A percentile compares a stretch with the other conserved stretches of the same genome.
Conservation (phyloP, 176 grass and related monocot genomes). For the Metroxylon sagu region DNA sequence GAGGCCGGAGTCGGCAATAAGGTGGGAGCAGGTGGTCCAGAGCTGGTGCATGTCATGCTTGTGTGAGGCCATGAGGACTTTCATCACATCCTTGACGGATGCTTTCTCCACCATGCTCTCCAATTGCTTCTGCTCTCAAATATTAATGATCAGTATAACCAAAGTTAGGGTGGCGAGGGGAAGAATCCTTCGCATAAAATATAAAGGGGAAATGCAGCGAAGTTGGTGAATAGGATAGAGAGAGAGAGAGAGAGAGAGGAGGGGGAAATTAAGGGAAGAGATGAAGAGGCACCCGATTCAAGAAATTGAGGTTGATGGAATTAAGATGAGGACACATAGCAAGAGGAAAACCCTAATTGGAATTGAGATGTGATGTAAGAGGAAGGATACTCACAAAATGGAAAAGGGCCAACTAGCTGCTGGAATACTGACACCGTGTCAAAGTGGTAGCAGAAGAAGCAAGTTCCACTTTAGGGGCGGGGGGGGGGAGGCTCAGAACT, state of each 20-base stretch:
- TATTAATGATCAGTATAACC: background rate
- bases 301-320: too few relatives aligned
- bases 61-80: conserved; percentile 81
- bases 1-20: conserved; percentile 76
- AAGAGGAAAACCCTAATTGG: conserved; percentile 14
- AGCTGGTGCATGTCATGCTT: conserved; percentile 82
- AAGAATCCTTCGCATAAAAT: conserved; percentile 3
- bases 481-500: too few relatives aligned
- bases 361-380: conserved; percentile 1
- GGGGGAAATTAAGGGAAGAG: too few relatives aligned
- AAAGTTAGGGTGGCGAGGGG: too few relatives aligned
- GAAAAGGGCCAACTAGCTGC: background rate
- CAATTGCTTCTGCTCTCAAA: conserved; percentile 62
- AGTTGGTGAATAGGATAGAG: too few relatives aligned
- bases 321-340: background rate
- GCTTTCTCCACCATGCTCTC: conserved; percentile 93
- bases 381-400: conserved; percentile 5
- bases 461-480: too few relatives aligned
- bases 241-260: too few relatives aligned
- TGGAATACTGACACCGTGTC: background rate
- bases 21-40: conserved; percentile 59
- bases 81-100: conserved; percentile 90
- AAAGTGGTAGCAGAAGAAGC: too few relatives aligned
- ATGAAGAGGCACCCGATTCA: too few relatives aligned
- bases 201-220: background rate